Conservation (phyloP, 2,329 filamentous ascomycete species). For the Kalaharituber pfeilii region DNA sequence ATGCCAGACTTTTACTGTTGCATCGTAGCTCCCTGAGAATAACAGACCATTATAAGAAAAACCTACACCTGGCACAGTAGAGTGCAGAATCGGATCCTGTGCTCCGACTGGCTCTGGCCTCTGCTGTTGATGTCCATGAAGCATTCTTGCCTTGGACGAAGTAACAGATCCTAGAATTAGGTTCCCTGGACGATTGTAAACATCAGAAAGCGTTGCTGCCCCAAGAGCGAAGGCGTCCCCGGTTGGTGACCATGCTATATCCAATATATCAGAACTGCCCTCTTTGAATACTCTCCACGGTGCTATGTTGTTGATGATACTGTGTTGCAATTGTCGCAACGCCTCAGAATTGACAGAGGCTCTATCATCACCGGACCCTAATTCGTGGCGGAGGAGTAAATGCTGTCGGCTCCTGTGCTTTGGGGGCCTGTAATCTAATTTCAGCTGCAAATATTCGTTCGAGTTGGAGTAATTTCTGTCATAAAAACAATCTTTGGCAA, state of each 20-base stretch:
- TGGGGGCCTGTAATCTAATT: slow-evolving; percentile 2
- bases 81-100: slow-evolving; percentile 15
- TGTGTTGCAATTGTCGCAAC: slow-evolving; percentile 4
- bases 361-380: slow-evolving; percentile 1
- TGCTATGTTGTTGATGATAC: slow-evolving; percentile 6
- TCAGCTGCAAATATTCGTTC: too few species aligned
- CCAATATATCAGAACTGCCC: slow-evolving; percentile 20
- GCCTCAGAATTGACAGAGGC: background rate
- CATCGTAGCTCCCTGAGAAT: slow-evolving; percentile 19
- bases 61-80: slow-evolving; percentile 18
- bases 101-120: slow-evolving; percentile 8
- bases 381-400: slow-evolving; percentile 2
- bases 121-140: slow-evolving; percentile 17
- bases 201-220: slow-evolving; percentile 16
- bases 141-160: slow-evolving; percentile 14
- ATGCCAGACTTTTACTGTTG: slow-evolving; percentile 19
- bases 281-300: slow-evolving; percentile 18
- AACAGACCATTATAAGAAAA: slow-evolving; percentile 16
- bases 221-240: slow-evolving; percentile 17
- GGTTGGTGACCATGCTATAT: slow-evolving; percentile 18
- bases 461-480: too few species aligned
- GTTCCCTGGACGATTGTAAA: slow-evolving; percentile 21
- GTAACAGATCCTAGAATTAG: slow-evolving; percentile 19
- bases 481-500: background rate
- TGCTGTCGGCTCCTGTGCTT: slow-evolving; percentile 4